phyloP scores from a whole-genome alignment of 805 yeast species.

The Clavispora santaluciae region DNA sequence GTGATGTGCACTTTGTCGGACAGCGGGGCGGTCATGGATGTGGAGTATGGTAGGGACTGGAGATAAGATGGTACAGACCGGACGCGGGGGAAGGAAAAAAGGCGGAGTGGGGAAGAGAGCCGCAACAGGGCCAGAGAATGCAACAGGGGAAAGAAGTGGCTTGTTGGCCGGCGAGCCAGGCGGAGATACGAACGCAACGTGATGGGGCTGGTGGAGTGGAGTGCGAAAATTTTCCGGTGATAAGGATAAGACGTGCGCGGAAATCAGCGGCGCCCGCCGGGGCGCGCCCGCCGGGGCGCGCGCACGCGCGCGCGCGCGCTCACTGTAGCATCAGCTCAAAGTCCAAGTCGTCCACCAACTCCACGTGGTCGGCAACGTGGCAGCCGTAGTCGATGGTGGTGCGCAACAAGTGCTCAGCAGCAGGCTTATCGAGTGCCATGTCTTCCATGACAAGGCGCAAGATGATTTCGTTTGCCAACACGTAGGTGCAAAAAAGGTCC shows the following conservation, averaged over 20 bases:
- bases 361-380: slow-evolving; percentile 27
- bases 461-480: slow-evolving; percentile 60
- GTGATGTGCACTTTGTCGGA: slow-evolving; percentile 44
- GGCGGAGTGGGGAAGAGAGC: background rate
- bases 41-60: background rate
- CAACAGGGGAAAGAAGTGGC: no score
- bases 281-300: no score
- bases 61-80: background rate
- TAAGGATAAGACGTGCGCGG: background rate
- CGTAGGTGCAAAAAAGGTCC: slow-evolving; percentile 50
- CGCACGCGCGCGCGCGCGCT: no score
- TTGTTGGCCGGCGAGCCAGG: background rate
- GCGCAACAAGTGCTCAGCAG: slow-evolving; percentile 45
- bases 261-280: background rate
- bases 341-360: slow-evolving; percentile 25
- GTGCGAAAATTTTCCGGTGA: background rate
- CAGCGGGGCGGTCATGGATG: slow-evolving; percentile 3
- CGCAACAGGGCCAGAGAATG: background rate
- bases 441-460: slow-evolving; percentile 48
- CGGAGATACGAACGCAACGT: slow-evolving; percentile 1
- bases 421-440: slow-evolving; percentile 27
- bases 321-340: slow-evolving; percentile 8
- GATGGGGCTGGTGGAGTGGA: background rate
- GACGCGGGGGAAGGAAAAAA: background rate
- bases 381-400: slow-evolving; percentile 47